Conservation (phyloP, 1,139 yeast species). For the Taiozyma sp. region DNA sequence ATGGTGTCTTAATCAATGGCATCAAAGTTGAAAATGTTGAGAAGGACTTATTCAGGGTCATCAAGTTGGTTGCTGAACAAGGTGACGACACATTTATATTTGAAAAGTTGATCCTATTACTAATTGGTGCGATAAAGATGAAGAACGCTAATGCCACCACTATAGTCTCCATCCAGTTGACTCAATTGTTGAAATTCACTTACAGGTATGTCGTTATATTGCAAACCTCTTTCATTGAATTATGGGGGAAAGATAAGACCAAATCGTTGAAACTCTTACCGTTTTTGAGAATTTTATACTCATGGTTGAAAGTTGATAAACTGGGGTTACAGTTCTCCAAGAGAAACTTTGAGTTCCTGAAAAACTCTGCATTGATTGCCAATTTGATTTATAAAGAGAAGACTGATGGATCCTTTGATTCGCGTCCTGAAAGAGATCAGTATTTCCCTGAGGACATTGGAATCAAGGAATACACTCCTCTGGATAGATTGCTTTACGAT, state of each 20-base stretch:
- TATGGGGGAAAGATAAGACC: conserved; percentile 7
- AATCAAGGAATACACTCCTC: conserved; percentile 51
- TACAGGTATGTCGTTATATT: conserved; percentile 28
- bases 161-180: conserved; percentile 14
- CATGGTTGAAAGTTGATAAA: conserved; percentile 48
- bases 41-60: conserved; percentile 26
- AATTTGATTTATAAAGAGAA: conserved; percentile 9
- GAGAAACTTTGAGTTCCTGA: conserved; percentile 30
- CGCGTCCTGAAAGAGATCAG: conserved; percentile 41
- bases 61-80: conserved; percentile 8
- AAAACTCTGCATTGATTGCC: conserved; percentile 30
- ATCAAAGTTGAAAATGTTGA: conserved; percentile 30
- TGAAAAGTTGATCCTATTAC: conserved; percentile 16
- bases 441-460: conserved; percentile 61
- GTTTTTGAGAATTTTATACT: conserved; percentile 40
- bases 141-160: conserved; percentile 19
- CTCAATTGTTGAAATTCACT: conserved; percentile 26
- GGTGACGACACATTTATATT: conserved; percentile 10
- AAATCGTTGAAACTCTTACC: conserved; percentile 21
- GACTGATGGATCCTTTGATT: conserved; percentile 25
- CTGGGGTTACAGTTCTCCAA: conserved; percentile 35
- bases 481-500: conserved; percentile 50
- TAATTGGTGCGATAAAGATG: conserved; percentile 29
- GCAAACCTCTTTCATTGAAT: conserved; percentile 19
- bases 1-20: conserved; percentile 26